A percentile compares a stretch with the other conserved stretches of the same genome.
Conservation (phyloP, 2,329 filamentous ascomycete genomes). For the Chrysoporthe cubensis region DNA sequence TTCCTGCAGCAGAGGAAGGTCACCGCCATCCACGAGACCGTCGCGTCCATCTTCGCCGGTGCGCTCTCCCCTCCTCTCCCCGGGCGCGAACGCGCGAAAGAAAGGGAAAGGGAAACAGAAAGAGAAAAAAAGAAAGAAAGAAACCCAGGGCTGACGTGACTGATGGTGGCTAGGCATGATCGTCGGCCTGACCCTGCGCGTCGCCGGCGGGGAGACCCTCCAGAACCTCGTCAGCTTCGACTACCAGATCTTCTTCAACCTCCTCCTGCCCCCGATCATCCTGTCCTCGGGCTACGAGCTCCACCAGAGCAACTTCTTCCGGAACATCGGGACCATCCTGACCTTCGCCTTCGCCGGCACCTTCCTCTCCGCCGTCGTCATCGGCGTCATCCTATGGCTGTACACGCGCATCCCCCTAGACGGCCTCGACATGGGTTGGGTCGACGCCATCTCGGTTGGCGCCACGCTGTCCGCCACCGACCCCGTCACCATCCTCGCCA, state of each 20-base stretch:
- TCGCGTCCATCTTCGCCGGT: constrained; percentile 97
- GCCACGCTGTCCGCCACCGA: constrained; percentile 96
- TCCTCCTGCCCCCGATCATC: constrained; percentile 97
- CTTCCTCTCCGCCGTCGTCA: constrained; percentile 94
- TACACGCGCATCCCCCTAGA: constrained; percentile 88
- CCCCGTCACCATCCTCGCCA: constrained; percentile 95
- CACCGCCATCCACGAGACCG: constrained; percentile 96
- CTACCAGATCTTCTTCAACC: constrained; percentile 99
- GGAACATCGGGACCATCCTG: constrained; percentile 94
- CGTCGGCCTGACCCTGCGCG: constrained; percentile 83
- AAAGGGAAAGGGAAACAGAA: neutral
- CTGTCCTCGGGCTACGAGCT: constrained; percentile 95
- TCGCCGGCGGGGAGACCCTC: constrained; percentile 81
- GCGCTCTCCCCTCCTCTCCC: constrained; percentile 32
- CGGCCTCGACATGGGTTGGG: constrained; percentile 83
- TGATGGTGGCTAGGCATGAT: constrained; percentile 76
- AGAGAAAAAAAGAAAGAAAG: constrained; percentile 2
- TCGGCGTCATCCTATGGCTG: constrained; percentile 84
- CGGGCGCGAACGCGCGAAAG: neutral
- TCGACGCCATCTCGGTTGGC: constrained; percentile 95
- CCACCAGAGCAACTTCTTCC: constrained; percentile 98
- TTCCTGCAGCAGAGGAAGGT: constrained; percentile 96
- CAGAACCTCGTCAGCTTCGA: constrained; percentile 93
- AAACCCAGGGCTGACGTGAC: neutral
- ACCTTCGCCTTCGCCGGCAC: constrained; percentile 98